Base-by-base conservation (phyloP, 306 rosid genomes). In the Rosa persica region DNA sequence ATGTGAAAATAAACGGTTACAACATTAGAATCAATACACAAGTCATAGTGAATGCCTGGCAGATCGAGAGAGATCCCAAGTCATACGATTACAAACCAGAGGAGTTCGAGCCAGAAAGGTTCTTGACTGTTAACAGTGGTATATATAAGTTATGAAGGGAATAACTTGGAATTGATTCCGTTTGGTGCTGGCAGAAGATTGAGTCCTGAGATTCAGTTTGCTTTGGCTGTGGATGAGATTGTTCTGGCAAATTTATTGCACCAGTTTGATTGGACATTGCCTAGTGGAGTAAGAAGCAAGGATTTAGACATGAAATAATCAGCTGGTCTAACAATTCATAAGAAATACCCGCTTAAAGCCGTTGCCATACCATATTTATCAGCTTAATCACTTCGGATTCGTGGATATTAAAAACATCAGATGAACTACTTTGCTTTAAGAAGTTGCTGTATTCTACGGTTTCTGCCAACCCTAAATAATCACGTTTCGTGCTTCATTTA, bases 61-160 rank as follows among this genome's bases (percentile, higher is more conserved):
- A 79, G 0, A 61, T 87, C 0, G 89, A 82, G 48, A 73, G 87
- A 60, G 89, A 83, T 47, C 83, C 87, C 3, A 2, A 30, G 19
- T 3, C 22, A 5, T 86, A 87, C 82, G 76, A 51, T 51, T 4
- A 54, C 1, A 72, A 86, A 0, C 73, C 85, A 16, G 83, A 83
- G 38, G 74, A 81, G 64, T 86, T 86, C 25, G 11, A 43, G 5
- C 83, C 84, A 0, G 86, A 87, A n/a, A 79, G 86, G 27, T 87
- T 87, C 27, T 0, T 36, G 70, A 16, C 39, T 6, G 0, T 73
- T 17, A 43, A 15, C 5, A 72, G 8, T 6, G 7, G 23, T 2
- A 20, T 81, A 0, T 2, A 20, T 81, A 0, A 85, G 79, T 70
- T 79, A 58, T 36, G 76, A 65, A 51, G 90, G 87, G 12, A 77